Evolutionary conservation across 208 protist genomes (phyloP).

Genomic region (Lotmaria passim): DNA sequence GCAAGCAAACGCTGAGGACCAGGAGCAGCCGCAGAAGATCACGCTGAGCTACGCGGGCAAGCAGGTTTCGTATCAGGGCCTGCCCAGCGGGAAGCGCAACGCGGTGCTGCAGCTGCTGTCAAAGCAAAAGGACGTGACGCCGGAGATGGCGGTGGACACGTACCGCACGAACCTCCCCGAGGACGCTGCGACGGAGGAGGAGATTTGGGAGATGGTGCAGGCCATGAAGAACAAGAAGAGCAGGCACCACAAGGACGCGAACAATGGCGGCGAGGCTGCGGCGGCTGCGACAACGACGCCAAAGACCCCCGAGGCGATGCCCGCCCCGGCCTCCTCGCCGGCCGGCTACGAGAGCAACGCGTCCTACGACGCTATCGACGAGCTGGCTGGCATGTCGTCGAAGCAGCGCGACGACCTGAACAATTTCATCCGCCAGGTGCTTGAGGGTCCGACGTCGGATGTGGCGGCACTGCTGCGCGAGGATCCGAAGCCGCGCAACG

Average conservation of each 20-base stretch:
- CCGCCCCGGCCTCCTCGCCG: slow-evolving; percentile 2
- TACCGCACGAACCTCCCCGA: slow-evolving; percentile 75
- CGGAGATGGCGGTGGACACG: slow-evolving; percentile 56
- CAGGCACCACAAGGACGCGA: slow-evolving; percentile 27
- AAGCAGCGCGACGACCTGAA: slow-evolving; percentile 73
- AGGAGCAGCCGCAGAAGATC: slow-evolving; percentile 69
- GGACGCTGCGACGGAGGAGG: slow-evolving; percentile 40
- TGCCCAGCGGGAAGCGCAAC: slow-evolving; percentile 66
- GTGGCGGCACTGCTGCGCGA: slow-evolving; percentile 45
- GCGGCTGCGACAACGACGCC: slow-evolving; percentile 6
- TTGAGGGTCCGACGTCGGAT: slow-evolving; percentile 57
- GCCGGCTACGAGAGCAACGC: slow-evolving; percentile 4
- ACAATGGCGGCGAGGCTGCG: slow-evolving; percentile 3
- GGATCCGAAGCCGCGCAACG: slow-evolving; percentile 30
- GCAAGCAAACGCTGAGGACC: slow-evolving; percentile 22
- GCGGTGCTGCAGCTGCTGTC: slow-evolving; percentile 75
- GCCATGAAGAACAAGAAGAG: slow-evolving; percentile 38
- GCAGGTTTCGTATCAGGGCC: slow-evolving; percentile 75
- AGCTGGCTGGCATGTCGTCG: slow-evolving; percentile 58
- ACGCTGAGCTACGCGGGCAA: slow-evolving; percentile 67
- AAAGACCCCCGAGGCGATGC: not conserved
- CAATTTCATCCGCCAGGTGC: slow-evolving; percentile 79
- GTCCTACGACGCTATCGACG: slow-evolving; percentile 42
- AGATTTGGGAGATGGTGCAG: slow-evolving; percentile 63
- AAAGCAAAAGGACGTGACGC: slow-evolving; percentile 66